A percentile compares a stretch with the other conserved stretches of the same genome.
These are phyloP conservation scores for Arabidopsis arenosa DNA, from an alignment of 345 rosid genomes.

Conservation along the genomic window DNA sequence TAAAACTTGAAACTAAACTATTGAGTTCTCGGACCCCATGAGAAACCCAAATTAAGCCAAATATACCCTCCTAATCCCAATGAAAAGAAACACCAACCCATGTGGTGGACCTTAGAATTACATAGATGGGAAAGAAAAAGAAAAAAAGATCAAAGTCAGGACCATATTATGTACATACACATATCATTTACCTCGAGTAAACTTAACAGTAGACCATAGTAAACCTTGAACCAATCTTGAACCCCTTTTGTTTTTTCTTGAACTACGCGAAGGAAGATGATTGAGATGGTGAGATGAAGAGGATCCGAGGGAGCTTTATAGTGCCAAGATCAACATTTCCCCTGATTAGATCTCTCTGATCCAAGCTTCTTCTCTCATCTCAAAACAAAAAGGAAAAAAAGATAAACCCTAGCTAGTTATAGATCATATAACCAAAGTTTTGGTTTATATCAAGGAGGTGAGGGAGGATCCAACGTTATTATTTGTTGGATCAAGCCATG, in stretches of 20 bases:
- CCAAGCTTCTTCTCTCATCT: conserved; percentile 71
- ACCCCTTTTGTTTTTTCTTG: conserved; percentile 43
- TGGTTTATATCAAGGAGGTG: conserved; percentile 71
- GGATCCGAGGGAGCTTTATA: conserved; percentile 96
- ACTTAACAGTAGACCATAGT: conserved; percentile 37
- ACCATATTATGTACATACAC: conserved; percentile 46
- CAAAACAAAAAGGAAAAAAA: conserved; percentile 34
- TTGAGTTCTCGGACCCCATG: conserved; percentile 39
- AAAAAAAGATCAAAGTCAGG: conserved; percentile 37
- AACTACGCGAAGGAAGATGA: conserved; percentile 41
- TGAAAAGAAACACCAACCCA: conserved; percentile 42
- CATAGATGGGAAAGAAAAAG: conserved; percentile 26
- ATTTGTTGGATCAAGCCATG: conserved; percentile 78
- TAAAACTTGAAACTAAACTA: conserved; percentile 26
- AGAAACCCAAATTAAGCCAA: conserved; percentile 39
- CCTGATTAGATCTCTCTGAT: conserved; percentile 86
- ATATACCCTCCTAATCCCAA: conserved; percentile 43
- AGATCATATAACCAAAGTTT: conserved; percentile 50
- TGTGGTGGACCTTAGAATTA: conserved; percentile 47
- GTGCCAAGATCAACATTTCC: conserved; percentile 51
- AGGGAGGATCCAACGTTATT: conserved; percentile 69
- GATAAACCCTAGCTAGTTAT: conserved; percentile 46
- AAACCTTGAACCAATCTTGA: conserved; percentile 40
- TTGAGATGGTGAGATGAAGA: conserved; percentile 65
- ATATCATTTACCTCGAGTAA: conserved; percentile 40